phyloP scores from a whole-genome alignment of 371 early-diverging fungal species.

The Mortierella sp. region DNA sequence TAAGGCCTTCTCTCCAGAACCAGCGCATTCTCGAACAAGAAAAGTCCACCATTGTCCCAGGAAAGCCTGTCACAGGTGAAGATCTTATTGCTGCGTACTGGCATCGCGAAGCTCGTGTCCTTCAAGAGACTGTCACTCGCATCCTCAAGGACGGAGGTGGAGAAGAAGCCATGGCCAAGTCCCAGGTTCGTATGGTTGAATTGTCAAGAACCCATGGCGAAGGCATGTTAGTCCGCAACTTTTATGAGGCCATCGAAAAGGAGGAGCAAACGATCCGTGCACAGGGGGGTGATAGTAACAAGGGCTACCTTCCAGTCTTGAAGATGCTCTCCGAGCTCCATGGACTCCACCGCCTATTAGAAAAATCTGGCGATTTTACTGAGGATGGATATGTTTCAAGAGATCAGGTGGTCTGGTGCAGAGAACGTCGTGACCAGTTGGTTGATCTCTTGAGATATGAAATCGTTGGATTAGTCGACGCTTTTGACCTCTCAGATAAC shows the following conservation, averaged over 20 bases:
- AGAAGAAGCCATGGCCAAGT: constrained; percentile 53
- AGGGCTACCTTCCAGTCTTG: constrained; percentile 42
- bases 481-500: constrained; percentile 83
- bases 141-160: constrained; percentile 48
- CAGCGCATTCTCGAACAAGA: constrained; percentile 23
- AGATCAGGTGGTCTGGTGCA: constrained; percentile 40
- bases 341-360: constrained; percentile 46
- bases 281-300: constrained; percentile 20
- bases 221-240: constrained; percentile 75
- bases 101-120: constrained; percentile 55
- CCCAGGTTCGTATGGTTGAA: constrained; percentile 62
- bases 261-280: constrained; percentile 37
- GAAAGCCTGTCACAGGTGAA: constrained; percentile 31
- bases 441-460: constrained; percentile 46
- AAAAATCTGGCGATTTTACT: constrained; percentile 41
- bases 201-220: constrained; percentile 78
- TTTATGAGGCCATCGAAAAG: constrained; percentile 62
- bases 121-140: constrained; percentile 47
- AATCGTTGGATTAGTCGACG: constrained; percentile 67
- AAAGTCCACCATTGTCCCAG: constrained; percentile 27
- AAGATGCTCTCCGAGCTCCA: constrained; percentile 43
- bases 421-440: constrained; percentile 44
- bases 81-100: constrained; percentile 42
- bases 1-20: constrained; percentile 28
- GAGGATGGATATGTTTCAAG: constrained; percentile 49